Conservation (phyloP, 306 rosid genomes). For the Cicer chorassanicum region DNA sequence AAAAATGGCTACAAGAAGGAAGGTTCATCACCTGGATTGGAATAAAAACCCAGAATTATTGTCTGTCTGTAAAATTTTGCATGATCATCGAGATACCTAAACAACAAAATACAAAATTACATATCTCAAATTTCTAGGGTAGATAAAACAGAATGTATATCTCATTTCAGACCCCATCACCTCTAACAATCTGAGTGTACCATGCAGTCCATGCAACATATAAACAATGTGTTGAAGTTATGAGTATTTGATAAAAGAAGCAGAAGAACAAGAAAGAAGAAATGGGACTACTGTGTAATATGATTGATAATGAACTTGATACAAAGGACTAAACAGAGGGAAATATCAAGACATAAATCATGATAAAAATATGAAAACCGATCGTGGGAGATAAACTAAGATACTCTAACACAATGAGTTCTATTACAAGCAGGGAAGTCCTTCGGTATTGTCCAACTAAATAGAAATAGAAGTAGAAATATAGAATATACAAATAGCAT, state of each 20-base stretch:
- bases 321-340: neutral
- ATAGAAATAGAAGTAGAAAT: conserved; percentile 14
- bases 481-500: conserved; percentile 38
- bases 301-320: neutral
- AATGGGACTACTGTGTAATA: neutral
- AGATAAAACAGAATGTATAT: conserved; percentile 3
- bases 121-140: conserved; percentile 22
- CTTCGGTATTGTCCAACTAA: neutral
- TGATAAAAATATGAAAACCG: neutral
- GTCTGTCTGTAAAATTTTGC: conserved; percentile 87
- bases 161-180: neutral
- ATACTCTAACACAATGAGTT: conserved; percentile 13
- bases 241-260: neutral
- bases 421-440: conserved; percentile 11
- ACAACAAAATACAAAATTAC: conserved; percentile 41
- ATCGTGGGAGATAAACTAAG: neutral
- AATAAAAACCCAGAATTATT: conserved; percentile 67
- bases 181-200: conserved; percentile 18
- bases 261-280: neutral
- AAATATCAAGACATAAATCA: neutral
- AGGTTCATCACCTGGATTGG: conserved; percentile 69
- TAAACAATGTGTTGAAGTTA: conserved; percentile 16
- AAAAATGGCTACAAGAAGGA: conserved; percentile 21
- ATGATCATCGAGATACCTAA: conserved; percentile 76
- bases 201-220: conserved; percentile 32